These are phyloP conservation scores for Carpinus fangiana DNA, from an alignment of 306 rosid species.

Conservation along the genomic window DNA sequence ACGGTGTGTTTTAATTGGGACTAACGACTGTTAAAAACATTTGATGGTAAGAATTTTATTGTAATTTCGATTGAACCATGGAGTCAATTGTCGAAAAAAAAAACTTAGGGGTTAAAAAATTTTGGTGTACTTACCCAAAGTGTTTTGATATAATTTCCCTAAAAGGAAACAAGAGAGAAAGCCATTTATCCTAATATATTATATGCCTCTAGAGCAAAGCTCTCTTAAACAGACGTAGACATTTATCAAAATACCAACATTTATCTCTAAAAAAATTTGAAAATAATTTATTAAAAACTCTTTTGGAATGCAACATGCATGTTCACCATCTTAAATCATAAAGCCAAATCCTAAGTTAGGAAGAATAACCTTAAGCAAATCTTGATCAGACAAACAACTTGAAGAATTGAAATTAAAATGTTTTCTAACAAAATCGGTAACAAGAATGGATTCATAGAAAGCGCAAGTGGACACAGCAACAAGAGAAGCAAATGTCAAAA, in stretches of 20 bases:
- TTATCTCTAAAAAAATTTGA: neutral
- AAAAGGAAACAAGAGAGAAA: neutral
- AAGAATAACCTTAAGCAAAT: slow-evolving; percentile 54
- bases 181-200: neutral
- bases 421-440: slow-evolving; percentile 36
- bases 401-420: slow-evolving; percentile 32
- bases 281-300: neutral
- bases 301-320: neutral
- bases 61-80: slow-evolving; percentile 5
- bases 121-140: too few species aligned
- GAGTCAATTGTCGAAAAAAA: neutral
- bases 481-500: neutral
- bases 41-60: too few species aligned
- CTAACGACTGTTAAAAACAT: too few species aligned
- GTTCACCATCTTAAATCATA: neutral
- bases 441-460: slow-evolving; percentile 57
- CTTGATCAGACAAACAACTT: slow-evolving; percentile 47
- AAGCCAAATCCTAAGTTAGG: neutral
- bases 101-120: neutral
- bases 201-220: neutral
- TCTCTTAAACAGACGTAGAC: neutral
- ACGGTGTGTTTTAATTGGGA: too few species aligned
- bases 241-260: neutral
- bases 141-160: too few species aligned
- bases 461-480: slow-evolving; percentile 60